phyloP scores from a whole-genome alignment of 345 rosid genomes.

The Triadica sebifera region DNA sequence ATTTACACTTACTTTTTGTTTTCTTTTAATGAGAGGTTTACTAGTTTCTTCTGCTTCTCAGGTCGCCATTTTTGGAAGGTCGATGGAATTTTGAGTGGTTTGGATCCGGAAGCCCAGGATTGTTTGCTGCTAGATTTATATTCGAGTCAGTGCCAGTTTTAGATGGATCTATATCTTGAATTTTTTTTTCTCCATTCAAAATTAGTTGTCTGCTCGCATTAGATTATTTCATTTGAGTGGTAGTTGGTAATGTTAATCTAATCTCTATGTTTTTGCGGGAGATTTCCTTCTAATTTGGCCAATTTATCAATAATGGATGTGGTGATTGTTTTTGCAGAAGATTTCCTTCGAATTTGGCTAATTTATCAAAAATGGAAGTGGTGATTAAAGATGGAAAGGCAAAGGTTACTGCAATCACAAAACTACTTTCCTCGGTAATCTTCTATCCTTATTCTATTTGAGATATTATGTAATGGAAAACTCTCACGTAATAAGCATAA shows the following conservation, averaged over 20 bases:
- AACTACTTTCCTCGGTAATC: slow-evolving; percentile 64
- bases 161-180: neutral
- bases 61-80: slow-evolving; percentile 94
- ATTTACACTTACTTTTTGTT: neutral
- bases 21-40: slow-evolving; percentile 20
- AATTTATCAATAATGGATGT: slow-evolving; percentile 70
- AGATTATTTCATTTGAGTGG: neutral
- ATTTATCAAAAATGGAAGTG: slow-evolving; percentile 67
- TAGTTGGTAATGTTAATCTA: slow-evolving; percentile 8
- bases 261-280: slow-evolving; percentile 44
- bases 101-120: slow-evolving; percentile 73
- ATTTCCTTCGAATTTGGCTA: slow-evolving; percentile 67
- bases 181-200: too few relatives aligned
- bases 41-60: slow-evolving; percentile 58
- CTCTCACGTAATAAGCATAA: neutral
- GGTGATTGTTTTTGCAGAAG: slow-evolving; percentile 23
- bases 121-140: slow-evolving; percentile 62
- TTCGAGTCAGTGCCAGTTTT: slow-evolving; percentile 50
- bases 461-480: neutral
- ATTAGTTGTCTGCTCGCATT: too few relatives aligned
- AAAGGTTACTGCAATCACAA: slow-evolving; percentile 57
- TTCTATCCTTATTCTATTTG: neutral
- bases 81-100: slow-evolving; percentile 96
- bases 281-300: slow-evolving; percentile 72
- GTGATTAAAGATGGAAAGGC: slow-evolving; percentile 64